Evolutionary conservation across 2,329 filamentous ascomycete genomes (phyloP).

Genomic region (Penicillium sp.): DNA sequence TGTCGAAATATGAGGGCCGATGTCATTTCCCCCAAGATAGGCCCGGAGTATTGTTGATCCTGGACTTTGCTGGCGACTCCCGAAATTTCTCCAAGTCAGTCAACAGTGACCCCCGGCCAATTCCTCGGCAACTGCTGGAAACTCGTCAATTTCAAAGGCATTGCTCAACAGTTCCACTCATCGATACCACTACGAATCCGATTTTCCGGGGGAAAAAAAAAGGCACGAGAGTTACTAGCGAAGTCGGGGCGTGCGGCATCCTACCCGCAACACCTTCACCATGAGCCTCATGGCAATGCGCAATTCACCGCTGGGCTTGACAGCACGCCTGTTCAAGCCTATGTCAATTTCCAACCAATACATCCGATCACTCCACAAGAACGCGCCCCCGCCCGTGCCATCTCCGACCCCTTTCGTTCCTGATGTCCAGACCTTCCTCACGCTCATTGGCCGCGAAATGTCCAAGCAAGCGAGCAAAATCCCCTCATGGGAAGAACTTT

Average conservation of each 20-base stretch:
- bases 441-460: slow-evolving; percentile 83
- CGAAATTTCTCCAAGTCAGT: slow-evolving; percentile 32
- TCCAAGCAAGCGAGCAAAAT: slow-evolving; percentile 82
- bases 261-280: slow-evolving; percentile 6
- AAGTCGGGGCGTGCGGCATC: slow-evolving; percentile 6
- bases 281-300: slow-evolving; percentile 32
- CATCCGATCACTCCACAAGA: slow-evolving; percentile 45
- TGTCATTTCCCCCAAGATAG: not conserved
- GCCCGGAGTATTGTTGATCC: slow-evolving; percentile 37
- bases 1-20: not conserved
- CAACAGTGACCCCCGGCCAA: slow-evolving; percentile 9
- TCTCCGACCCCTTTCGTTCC: slow-evolving; percentile 81
- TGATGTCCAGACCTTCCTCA: slow-evolving; percentile 81
- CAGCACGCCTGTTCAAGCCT: slow-evolving; percentile 28
- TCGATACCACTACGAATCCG: not conserved
- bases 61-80: slow-evolving; percentile 14
- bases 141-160: not conserved
- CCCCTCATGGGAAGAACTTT: slow-evolving; percentile 84
- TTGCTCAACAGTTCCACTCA: not conserved
- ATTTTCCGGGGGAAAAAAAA: not conserved
- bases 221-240: not conserved
- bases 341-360: slow-evolving; percentile 32
- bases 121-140: slow-evolving; percentile 3
- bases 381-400: slow-evolving; percentile 55
- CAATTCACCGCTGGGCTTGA: slow-evolving; percentile 29